A percentile compares a stretch with the other conserved stretches of the same genome.
Evolutionary conservation across 78 protist genomes (phyloP).

Genomic region (Dictyostelium firmibasis): DNA sequence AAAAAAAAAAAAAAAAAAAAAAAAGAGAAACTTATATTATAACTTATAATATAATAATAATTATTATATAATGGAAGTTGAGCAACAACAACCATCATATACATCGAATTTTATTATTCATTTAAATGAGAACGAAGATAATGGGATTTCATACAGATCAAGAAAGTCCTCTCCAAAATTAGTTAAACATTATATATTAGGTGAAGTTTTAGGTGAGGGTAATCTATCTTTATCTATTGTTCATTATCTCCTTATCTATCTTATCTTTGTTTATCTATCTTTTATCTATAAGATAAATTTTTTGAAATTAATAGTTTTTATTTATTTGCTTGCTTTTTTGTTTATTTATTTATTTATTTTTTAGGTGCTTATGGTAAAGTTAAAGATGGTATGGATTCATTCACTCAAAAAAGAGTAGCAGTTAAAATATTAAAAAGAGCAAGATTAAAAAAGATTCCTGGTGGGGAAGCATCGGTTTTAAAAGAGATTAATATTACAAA

Average conservation of each 20-base stretch:
- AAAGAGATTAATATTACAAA: slow-evolving; percentile 70
- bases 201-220: slow-evolving; percentile 75
- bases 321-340: neutral
- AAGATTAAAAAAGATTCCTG: slow-evolving; percentile 65
- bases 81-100: neutral
- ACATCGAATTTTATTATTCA: slow-evolving; percentile 2
- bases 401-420: slow-evolving; percentile 80
- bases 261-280: no score
- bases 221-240: no score
- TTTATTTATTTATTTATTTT: neutral
- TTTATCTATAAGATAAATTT: no score
- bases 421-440: slow-evolving; percentile 74
- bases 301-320: no score
- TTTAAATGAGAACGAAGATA: slow-evolving; percentile 29
- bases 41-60: no score
- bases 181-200: slow-evolving; percentile 46
- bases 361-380: slow-evolving; percentile 86
- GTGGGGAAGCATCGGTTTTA: slow-evolving; percentile 80
- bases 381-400: slow-evolving; percentile 75
- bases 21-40: neutral
- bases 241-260: no score
- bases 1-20: neutral
- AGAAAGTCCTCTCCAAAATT: slow-evolving; percentile 28
- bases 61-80: neutral
- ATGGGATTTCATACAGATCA: slow-evolving; percentile 37